A percentile compares a stretch with the other conserved stretches of the same genome.
phyloP scores from a whole-genome alignment of 2,329 filamentous ascomycete genomes.

The Monilinia laxa region DNA sequence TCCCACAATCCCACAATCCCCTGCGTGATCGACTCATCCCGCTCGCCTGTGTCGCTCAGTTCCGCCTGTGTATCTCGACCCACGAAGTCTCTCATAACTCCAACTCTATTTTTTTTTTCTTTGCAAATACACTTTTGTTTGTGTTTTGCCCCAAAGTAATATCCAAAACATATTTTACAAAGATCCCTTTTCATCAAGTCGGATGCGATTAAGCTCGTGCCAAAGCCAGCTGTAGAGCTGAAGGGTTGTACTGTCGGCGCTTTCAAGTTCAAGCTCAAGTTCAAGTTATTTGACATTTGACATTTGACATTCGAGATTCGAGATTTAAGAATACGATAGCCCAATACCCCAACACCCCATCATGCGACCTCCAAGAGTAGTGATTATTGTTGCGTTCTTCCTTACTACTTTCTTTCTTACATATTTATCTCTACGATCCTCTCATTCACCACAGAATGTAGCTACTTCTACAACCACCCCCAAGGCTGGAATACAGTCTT shows the following conservation, averaged over 20 bases:
- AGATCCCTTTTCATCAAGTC: neutral
- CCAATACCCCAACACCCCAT: slow-evolving; percentile 25
- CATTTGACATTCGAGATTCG: slow-evolving; percentile 17
- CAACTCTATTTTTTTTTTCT: neutral
- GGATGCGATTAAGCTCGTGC: slow-evolving; percentile 23
- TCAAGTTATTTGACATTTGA: slow-evolving; percentile 24
- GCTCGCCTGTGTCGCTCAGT: slow-evolving; percentile 11
- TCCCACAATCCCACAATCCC: neutral
- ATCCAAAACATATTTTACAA: neutral
- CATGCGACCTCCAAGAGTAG: slow-evolving; percentile 41
- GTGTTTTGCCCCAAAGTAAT: slow-evolving; percentile 8
- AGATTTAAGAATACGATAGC: slow-evolving; percentile 15
- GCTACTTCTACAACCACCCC: slow-evolving; percentile 27
- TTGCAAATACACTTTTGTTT: neutral
- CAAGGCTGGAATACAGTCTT: slow-evolving; percentile 50
- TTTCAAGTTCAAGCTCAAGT: too few species aligned
- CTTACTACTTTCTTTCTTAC: slow-evolving; percentile 38
- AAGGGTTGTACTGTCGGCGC: slow-evolving; percentile 16
- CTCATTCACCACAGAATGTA: slow-evolving; percentile 32
- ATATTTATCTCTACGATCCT: slow-evolving; percentile 37
- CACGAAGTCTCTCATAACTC: slow-evolving; percentile 10
- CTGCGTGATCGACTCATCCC: slow-evolving; percentile 13
- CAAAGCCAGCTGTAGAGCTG: slow-evolving; percentile 21
- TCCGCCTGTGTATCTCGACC: slow-evolving; percentile 4
- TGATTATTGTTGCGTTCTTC: slow-evolving; percentile 39